A percentile compares a stretch with the other conserved stretches of the same genome.
Evolutionary conservation across 2,329 filamentous ascomycete genomes (phyloP).

Genomic region (Botryotinia calthae): DNA sequence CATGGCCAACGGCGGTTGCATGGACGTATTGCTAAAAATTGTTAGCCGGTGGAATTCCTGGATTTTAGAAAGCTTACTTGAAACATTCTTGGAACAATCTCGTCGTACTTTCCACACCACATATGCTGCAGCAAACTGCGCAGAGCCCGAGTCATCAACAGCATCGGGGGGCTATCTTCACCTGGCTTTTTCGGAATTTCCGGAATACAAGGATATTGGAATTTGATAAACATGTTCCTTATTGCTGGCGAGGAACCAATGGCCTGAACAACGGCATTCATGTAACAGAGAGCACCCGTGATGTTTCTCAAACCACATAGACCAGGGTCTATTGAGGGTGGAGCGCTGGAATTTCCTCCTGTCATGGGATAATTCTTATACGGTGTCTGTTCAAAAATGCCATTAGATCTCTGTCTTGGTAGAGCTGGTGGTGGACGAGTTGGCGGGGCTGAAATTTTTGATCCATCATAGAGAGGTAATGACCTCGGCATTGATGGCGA

Average conservation of each 20-base stretch:
- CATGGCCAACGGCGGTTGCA: conserved; percentile 22
- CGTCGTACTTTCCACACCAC: conserved; percentile 38
- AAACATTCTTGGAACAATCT: conserved; percentile 53
- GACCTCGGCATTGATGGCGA: conserved; percentile 11
- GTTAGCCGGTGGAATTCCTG: conserved; percentile 14
- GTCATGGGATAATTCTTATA: conserved; percentile 27
- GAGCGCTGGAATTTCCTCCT: not conserved
- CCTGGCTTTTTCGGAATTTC: conserved; percentile 65
- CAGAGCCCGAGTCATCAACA: conserved; percentile 59
- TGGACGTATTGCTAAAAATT: conserved; percentile 31
- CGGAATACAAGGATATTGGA: conserved; percentile 58
- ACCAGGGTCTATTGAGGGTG: conserved; percentile 40
- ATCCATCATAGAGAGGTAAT: conserved; percentile 32
- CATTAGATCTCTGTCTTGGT: conserved; percentile 70
- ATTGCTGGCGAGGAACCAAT: conserved; percentile 72
- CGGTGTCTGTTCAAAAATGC: conserved; percentile 60
- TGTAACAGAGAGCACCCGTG: conserved; percentile 75
- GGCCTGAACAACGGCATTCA: conserved; percentile 86
- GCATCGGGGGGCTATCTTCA: conserved; percentile 51
- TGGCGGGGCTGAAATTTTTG: conserved; percentile 39
- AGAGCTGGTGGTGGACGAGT: conserved; percentile 52
- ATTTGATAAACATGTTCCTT: conserved; percentile 59
- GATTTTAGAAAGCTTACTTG: conserved; percentile 45
- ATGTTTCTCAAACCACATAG: conserved; percentile 77
- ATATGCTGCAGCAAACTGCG: conserved; percentile 52